Conservation (phyloP, 2,329 filamentous ascomycete species). For the Exophiala oligosperma region DNA sequence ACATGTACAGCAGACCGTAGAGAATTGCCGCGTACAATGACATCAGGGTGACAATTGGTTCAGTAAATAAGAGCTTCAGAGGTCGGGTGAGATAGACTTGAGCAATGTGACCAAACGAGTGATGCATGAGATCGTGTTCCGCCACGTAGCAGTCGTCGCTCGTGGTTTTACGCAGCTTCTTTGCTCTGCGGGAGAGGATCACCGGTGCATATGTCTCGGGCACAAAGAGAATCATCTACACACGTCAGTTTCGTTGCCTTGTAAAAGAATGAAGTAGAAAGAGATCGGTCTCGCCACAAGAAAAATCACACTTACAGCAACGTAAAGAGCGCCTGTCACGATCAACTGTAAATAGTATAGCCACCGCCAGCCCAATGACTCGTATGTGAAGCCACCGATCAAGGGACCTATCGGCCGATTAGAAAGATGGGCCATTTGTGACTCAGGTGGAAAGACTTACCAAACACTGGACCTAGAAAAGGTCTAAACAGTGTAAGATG, state of each 20-base stretch:
- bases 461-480: not conserved
- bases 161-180: slow-evolving; percentile 59
- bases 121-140: slow-evolving; percentile 43
- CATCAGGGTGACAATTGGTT: slow-evolving; percentile 81
- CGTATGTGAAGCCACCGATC: slow-evolving; percentile 68
- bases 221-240: slow-evolving; percentile 56
- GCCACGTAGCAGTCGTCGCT: slow-evolving; percentile 40
- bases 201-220: slow-evolving; percentile 63
- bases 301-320: slow-evolving; percentile 36
- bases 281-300: too few relatives aligned
- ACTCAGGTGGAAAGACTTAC: not conserved
- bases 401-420: slow-evolving; percentile 73
- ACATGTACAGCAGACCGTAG: slow-evolving; percentile 60
- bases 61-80: slow-evolving; percentile 47
- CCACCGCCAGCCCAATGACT: slow-evolving; percentile 72
- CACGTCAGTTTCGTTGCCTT: not conserved
- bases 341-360: slow-evolving; percentile 85
- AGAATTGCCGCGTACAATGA: slow-evolving; percentile 79
- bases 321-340: slow-evolving; percentile 67
- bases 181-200: slow-evolving; percentile 61
- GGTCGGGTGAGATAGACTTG: not conserved
- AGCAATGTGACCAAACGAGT: slow-evolving; percentile 27
- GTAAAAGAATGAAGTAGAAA: too few relatives aligned
- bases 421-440: not conserved
- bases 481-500: too few relatives aligned